These are phyloP conservation scores for Bipolaris zeicola DNA, from an alignment of 2,329 filamentous ascomycete genomes.

Conservation along the genomic window DNA sequence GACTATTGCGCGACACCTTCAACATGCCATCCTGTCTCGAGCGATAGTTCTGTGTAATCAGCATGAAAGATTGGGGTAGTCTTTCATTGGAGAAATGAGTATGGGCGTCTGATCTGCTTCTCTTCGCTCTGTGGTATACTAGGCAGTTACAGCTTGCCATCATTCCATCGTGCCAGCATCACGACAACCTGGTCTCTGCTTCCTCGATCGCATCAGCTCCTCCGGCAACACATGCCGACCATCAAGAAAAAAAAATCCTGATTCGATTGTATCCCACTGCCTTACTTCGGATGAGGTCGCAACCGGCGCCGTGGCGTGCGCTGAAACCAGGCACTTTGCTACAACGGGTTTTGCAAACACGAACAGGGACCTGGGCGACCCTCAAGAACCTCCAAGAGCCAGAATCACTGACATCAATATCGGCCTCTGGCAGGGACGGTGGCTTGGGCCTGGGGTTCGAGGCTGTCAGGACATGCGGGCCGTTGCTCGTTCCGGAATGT, in stretches of 20 bases:
- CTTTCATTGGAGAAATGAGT: neutral
- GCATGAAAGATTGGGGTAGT: neutral
- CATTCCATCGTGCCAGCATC: neutral
- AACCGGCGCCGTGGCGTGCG: conserved; percentile 2
- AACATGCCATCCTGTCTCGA: neutral
- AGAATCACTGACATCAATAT: conserved; percentile 6
- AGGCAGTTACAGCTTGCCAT: neutral
- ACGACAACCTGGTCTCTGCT: neutral
- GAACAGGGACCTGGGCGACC: neutral
- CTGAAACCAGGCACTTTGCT: conserved; percentile 8
- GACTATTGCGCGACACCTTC: neutral
- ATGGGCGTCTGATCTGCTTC: neutral
- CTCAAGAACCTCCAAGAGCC: neutral
- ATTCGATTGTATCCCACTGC: neutral
- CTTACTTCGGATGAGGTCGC: conserved; percentile 4
- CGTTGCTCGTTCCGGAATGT: conserved; percentile 11
- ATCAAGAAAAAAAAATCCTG: neutral
- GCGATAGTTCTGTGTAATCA: neutral
- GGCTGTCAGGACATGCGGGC: conserved; percentile 5
- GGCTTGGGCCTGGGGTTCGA: conserved; percentile 13
- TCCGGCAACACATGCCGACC: neutral
- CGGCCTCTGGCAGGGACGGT: conserved; percentile 3
- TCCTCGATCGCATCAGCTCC: neutral
- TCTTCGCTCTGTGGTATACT: neutral
- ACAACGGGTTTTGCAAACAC: conserved; percentile 8